These are phyloP conservation scores for Kalmanozyma brasiliensis DNA, from an alignment of 1,284 basidiomycete genomes.

Conservation along the genomic window DNA sequence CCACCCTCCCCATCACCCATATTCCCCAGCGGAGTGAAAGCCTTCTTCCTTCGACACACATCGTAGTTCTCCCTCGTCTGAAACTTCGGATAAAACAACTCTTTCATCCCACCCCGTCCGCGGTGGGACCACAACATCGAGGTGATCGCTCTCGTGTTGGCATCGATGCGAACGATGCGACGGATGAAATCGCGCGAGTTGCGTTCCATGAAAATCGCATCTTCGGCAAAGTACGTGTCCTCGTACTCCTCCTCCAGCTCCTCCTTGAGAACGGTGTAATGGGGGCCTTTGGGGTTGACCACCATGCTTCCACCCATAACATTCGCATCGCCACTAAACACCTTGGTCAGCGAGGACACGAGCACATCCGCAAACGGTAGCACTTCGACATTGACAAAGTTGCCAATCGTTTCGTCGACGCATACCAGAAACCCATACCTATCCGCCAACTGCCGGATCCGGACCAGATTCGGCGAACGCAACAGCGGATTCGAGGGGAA, in stretches of 20 bases:
- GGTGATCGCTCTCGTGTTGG: constrained; percentile 84
- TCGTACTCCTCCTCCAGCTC: constrained; percentile 78
- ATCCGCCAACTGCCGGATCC: constrained; percentile 84
- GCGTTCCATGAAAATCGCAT: constrained; percentile 95
- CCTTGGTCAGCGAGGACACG: constrained; percentile 92
- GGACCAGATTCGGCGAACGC: constrained; percentile 81
- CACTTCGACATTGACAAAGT: constrained; percentile 94
- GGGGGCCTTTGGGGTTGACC: constrained; percentile 80
- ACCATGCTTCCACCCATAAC: constrained; percentile 85
- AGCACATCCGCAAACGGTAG: constrained; percentile 89
- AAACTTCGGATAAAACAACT: constrained; percentile 91
- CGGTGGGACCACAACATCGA: constrained; percentile 75
- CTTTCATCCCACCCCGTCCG: constrained; percentile 73
- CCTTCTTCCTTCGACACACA: constrained; percentile 72
- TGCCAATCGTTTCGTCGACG: constrained; percentile 95
- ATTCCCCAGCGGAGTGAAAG: constrained; percentile 32
- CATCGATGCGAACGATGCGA: constrained; percentile 82
- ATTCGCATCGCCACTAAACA: constrained; percentile 94
- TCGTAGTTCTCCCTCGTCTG: constrained; percentile 79
- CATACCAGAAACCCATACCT: constrained; percentile 88
- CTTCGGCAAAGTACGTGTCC: constrained; percentile 89
- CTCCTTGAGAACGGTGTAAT: constrained; percentile 77
- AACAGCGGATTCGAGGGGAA: constrained; percentile 95
- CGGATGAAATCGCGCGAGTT: constrained; percentile 91
- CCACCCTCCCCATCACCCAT: constrained; percentile 69